Evolutionary conservation across 129 eudicot species (phyloP).

Genomic region (Artemisia argyi): DNA sequence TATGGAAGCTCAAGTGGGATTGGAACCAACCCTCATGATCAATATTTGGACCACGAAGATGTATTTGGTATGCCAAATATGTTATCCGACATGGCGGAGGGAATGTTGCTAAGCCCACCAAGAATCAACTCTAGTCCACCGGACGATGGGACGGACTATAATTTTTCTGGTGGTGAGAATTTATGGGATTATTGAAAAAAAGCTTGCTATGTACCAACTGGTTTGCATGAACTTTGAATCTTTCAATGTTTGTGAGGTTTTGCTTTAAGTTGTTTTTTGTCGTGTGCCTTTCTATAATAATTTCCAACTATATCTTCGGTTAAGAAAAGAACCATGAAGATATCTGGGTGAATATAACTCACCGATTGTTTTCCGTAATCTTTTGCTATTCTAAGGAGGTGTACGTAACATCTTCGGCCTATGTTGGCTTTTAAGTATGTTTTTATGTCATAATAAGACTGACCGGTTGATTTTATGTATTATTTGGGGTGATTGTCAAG

Average conservation of each 20-base stretch:
- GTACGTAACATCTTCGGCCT: neutral
- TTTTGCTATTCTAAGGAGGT: neutral
- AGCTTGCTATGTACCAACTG: neutral
- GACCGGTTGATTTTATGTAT: neutral
- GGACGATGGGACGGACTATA: slow-evolving; percentile 4
- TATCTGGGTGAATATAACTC: neutral
- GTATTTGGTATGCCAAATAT: slow-evolving; percentile 57
- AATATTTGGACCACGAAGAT: slow-evolving; percentile 51
- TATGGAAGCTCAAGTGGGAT: neutral
- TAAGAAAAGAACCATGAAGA: neutral
- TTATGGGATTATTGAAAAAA: slow-evolving; percentile 43
- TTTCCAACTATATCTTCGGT: neutral
- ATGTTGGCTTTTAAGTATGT: neutral
- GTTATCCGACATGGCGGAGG: slow-evolving; percentile 62
- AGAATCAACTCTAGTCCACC: slow-evolving; percentile 32
- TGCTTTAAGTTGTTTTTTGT: neutral
- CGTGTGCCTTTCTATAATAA: neutral
- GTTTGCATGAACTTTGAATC: slow-evolving; percentile 1
- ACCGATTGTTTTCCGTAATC: neutral
- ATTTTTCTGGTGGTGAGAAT: slow-evolving; percentile 18
- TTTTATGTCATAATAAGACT: neutral
- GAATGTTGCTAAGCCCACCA: slow-evolving; percentile 70
- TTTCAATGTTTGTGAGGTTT: neutral
- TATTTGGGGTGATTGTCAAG: neutral
- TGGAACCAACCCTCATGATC: slow-evolving; percentile 11